Conservation (phyloP, 768 basidiomycete species). For the Coprinellus micaceus region DNA sequence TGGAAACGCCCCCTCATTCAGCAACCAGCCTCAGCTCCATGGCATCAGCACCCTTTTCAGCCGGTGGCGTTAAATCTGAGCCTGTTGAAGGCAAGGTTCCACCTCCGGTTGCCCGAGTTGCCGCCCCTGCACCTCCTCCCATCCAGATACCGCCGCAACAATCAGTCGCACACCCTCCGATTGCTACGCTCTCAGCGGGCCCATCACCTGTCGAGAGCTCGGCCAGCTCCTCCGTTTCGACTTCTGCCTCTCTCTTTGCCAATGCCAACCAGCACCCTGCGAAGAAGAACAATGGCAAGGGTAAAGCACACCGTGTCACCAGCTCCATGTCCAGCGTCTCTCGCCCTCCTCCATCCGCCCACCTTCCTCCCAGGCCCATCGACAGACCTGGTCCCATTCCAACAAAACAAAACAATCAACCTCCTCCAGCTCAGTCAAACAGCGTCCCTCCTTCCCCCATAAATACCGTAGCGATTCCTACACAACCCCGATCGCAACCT, state of each 20-base stretch:
- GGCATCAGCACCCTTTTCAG: not conserved
- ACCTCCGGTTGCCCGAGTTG: not conserved
- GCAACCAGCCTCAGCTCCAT: not conserved
- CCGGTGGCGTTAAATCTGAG: not conserved
- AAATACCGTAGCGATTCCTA: no score
- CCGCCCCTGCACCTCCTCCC: no score
- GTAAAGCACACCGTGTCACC: not conserved
- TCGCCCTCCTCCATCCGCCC: not conserved
- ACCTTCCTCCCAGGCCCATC: not conserved
- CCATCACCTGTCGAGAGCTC: not conserved
- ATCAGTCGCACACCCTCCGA: not conserved
- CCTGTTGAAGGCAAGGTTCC: not conserved
- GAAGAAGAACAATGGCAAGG: not conserved
- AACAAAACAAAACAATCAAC: no score
- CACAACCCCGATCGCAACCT: not conserved
- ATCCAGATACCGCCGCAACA: not conserved
- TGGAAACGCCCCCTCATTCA: not conserved
- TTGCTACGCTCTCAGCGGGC: not conserved
- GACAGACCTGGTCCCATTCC: no score
- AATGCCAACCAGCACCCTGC: not conserved
- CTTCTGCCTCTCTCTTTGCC: not conserved
- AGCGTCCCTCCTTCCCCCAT: no score
- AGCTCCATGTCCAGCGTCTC: not conserved
- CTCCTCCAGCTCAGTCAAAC: no score
- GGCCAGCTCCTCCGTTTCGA: not conserved